Evolutionary conservation across 371 early-diverging fungal species (phyloP).

Genomic region (Funneliformis caledonium): DNA sequence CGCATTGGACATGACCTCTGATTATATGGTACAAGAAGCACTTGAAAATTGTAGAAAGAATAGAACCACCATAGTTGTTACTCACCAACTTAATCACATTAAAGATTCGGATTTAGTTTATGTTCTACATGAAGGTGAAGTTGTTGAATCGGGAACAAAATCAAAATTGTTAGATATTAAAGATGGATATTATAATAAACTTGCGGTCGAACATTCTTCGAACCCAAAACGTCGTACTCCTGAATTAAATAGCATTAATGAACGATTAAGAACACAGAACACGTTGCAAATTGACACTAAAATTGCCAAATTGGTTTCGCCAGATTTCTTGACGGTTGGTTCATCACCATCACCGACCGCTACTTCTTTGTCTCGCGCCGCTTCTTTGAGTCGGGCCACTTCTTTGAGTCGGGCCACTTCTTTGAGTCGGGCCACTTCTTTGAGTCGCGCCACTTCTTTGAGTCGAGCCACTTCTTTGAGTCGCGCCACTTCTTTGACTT

Average conservation of each 20-base stretch:
- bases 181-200: conserved; percentile 21
- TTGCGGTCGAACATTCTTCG: background rate
- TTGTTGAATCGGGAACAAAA: conserved; percentile 81
- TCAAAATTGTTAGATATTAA: conserved; percentile 57
- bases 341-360: background rate
- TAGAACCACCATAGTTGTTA: conserved; percentile 61
- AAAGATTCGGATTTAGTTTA: conserved; percentile 68
- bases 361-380: background rate
- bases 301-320: background rate
- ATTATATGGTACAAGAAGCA: conserved; percentile 81
- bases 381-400: background rate
- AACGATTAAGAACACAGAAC: background rate
- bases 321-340: background rate
- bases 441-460: background rate
- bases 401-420: background rate
- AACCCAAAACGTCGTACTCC: conserved; percentile 13
- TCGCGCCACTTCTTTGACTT: background rate
- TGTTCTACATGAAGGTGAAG: conserved; percentile 68
- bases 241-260: conserved; percentile 18
- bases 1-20: conserved; percentile 82
- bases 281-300: background rate
- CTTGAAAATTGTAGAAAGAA: conserved; percentile 68
- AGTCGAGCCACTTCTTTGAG: background rate
- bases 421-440: background rate
- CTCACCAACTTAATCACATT: conserved; percentile 69